phyloP scores from a whole-genome alignment of 192 early-diverging fungal species.

The Pilobolus umbonatus region DNA sequence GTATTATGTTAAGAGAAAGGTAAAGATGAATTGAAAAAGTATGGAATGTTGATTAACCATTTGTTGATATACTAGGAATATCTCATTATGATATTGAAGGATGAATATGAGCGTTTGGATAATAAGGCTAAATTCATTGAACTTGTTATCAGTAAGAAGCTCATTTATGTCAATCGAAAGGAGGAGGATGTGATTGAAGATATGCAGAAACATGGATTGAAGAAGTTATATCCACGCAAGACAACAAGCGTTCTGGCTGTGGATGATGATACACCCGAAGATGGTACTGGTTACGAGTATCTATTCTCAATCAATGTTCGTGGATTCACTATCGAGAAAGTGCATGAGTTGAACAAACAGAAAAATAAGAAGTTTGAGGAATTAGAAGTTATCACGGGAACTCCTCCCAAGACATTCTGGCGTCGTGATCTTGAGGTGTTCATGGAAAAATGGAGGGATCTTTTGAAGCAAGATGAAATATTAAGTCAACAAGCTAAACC shows the following conservation, averaged over 20 bases:
- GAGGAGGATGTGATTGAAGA: slow-evolving; percentile 70
- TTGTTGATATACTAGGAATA: slow-evolving; percentile 36
- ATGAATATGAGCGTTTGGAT: slow-evolving; percentile 64
- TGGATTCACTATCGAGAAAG: slow-evolving; percentile 85
- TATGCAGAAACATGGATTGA: slow-evolving; percentile 63
- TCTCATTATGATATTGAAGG: slow-evolving; percentile 57
- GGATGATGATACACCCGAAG: slow-evolving; percentile 40
- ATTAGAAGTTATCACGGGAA: slow-evolving; percentile 58
- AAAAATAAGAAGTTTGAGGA: slow-evolving; percentile 61
- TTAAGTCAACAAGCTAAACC: slow-evolving; percentile 9
- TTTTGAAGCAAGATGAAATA: slow-evolving; percentile 25
- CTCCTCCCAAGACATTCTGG: slow-evolving; percentile 79
- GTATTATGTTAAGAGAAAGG: slow-evolving; percentile 90
- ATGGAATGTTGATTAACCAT: not conserved
- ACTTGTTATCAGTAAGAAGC: slow-evolving; percentile 82
- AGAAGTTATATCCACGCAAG: slow-evolving; percentile 49
- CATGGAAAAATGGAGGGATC: slow-evolving; percentile 70
- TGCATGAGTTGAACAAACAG: slow-evolving; percentile 71
- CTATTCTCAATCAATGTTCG: slow-evolving; percentile 86
- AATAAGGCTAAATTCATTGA: slow-evolving; percentile 87
- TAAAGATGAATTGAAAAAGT: slow-evolving; percentile 20
- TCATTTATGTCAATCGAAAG: slow-evolving; percentile 85
- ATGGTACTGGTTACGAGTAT: slow-evolving; percentile 73
- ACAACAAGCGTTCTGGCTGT: slow-evolving; percentile 29
- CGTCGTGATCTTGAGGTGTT: slow-evolving; percentile 80